Evolutionary conservation across 225 moss, liverwort and hornwort species (phyloP).

Genomic region (Physcomitrium patens): DNA sequence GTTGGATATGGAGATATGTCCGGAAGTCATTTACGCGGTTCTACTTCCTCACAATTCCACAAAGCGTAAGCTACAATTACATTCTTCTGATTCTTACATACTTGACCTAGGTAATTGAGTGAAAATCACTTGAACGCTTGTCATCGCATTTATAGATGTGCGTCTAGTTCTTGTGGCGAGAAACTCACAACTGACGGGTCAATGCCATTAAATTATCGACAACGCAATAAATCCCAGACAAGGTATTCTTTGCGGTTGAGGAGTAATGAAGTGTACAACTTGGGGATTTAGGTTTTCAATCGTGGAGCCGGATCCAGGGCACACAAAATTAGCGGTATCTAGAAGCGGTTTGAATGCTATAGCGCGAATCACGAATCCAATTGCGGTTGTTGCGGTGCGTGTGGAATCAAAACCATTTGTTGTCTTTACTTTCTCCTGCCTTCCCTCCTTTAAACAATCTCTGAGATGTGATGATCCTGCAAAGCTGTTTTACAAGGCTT

Average conservation of each 20-base stretch:
- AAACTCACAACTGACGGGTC: too few relatives aligned
- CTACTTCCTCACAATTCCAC: constrained; percentile 28
- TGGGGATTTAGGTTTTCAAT: constrained; percentile 42
- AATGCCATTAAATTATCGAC: too few relatives aligned
- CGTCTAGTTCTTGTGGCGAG: neutral
- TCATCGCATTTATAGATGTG: neutral
- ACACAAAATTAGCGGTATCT: constrained; percentile 51
- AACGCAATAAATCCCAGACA: too few relatives aligned
- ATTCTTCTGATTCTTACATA: neutral
- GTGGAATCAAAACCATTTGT: neutral
- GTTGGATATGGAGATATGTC: constrained; percentile 2
- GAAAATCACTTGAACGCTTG: neutral
- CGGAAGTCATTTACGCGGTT: constrained; percentile 19
- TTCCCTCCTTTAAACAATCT: too few relatives aligned
- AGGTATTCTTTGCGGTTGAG: neutral
- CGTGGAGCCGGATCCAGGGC: constrained; percentile 57
- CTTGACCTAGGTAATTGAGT: neutral
- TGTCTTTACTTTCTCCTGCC: neutral
- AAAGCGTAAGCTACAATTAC: constrained; percentile 29
- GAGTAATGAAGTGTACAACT: neutral
- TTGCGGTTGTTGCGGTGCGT: constrained; percentile 62
- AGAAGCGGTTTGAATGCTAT: constrained; percentile 48
- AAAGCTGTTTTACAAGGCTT: neutral
- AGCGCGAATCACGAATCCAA: constrained; percentile 51
- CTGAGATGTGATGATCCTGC: neutral